Conservation (phyloP, 257 asterid genomes). For the Leonotis leonurus region DNA sequence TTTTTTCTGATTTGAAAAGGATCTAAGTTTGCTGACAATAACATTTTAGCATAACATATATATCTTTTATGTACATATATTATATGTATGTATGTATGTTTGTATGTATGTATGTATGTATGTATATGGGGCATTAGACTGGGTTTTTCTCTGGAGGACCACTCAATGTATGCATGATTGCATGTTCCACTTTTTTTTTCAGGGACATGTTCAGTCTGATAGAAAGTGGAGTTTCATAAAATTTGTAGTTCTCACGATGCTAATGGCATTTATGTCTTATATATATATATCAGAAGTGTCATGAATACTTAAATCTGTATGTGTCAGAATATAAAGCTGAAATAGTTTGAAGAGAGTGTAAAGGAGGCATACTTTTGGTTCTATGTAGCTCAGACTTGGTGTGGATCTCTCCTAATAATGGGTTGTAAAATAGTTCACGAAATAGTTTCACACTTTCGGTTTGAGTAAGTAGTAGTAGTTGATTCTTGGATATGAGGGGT, state of each 20-base stretch:
- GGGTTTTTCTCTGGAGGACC: not conserved
- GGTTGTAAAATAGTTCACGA: too few species aligned
- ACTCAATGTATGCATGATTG: not conserved
- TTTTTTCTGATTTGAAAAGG: too few species aligned
- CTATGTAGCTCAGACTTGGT: not conserved
- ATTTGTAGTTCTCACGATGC: not conserved
- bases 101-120: too few species aligned
- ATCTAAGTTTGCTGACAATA: too few species aligned
- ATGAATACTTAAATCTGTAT: slow-evolving; percentile 1
- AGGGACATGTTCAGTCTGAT: not conserved
- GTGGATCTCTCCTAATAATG: not conserved
- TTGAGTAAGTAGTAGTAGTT: not conserved
- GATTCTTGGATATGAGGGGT: not conserved
- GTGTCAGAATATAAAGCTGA: not conserved
- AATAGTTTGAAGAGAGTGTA: not conserved
- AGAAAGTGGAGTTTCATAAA: not conserved
- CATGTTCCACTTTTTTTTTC: not conserved
- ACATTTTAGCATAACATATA: too few species aligned
- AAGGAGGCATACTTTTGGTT: not conserved
- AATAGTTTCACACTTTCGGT: not conserved
- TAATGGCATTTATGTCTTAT: slow-evolving; percentile 1
- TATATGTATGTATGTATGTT: too few species aligned
- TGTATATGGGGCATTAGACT: slow-evolving; percentile 4
- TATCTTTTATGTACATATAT: too few species aligned
- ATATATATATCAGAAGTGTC: too few species aligned